Evolutionary conservation across 2,329 filamentous ascomycete species (phyloP).

Genomic region (Colletotrichum lini): DNA sequence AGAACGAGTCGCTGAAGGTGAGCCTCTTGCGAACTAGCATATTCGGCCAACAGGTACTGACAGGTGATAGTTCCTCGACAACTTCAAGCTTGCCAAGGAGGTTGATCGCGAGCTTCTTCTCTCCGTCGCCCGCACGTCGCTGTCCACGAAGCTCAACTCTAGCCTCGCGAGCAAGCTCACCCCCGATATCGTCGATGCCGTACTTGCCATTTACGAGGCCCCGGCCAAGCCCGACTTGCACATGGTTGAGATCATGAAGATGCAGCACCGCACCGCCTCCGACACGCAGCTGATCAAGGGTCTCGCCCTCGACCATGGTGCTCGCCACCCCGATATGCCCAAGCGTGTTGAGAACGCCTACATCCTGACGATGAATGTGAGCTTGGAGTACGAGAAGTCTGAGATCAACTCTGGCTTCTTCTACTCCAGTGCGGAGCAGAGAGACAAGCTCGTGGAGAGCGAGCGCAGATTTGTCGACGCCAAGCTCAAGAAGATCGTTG

Average conservation of each 20-base stretch:
- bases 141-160: constrained; percentile 94
- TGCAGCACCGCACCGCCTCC: constrained; percentile 97
- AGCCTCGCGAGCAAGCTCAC: constrained; percentile 92
- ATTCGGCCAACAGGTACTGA: constrained; percentile 6
- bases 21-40: constrained; percentile 25
- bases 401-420: constrained; percentile 99
- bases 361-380: constrained; percentile 96
- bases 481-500: constrained; percentile 97
- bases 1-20: constrained; percentile 91
- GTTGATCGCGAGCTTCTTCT: constrained; percentile 95
- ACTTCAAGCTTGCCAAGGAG: constrained; percentile 89
- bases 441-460: constrained; percentile 97
- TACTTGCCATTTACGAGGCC: constrained; percentile 91
- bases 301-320: constrained; percentile 93
- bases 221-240: constrained; percentile 95
- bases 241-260: constrained; percentile 99
- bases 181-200: constrained; percentile 95
- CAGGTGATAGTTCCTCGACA: constrained; percentile 83
- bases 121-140: constrained; percentile 92
- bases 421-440: constrained; percentile 96
- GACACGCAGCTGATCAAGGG: constrained; percentile 97
- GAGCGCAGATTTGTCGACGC: constrained; percentile 96
- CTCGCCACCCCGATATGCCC: constrained; percentile 97
- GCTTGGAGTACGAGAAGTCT: constrained; percentile 98
- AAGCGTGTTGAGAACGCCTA: constrained; percentile 96